Conservation (phyloP, 176 grass and related monocot species). For the Urochloa ruziziensis region DNA sequence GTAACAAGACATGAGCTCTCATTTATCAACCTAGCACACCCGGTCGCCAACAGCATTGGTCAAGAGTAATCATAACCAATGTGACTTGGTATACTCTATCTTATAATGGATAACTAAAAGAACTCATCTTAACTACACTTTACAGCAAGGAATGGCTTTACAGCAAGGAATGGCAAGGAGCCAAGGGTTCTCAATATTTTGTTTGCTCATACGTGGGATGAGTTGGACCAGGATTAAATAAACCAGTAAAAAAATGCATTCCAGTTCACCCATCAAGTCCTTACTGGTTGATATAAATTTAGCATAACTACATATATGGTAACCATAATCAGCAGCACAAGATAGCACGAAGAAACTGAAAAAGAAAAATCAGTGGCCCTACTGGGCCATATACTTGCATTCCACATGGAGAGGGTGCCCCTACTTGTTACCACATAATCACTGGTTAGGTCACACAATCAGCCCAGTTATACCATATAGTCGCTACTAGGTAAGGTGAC, state of each 20-base stretch:
- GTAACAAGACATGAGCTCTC: background rate
- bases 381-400: background rate
- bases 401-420: background rate
- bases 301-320: background rate
- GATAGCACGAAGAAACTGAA: background rate
- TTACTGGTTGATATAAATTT: too few species aligned
- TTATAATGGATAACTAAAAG: background rate
- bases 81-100: background rate
- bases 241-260: background rate
- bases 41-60: background rate
- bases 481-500: background rate
- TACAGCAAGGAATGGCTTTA: background rate
- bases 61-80: constrained; percentile 4
- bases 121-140: background rate
- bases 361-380: background rate
- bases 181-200: background rate
- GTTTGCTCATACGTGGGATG: background rate
- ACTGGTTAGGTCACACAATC: background rate
- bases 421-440: background rate
- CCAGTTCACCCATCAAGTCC: too few species aligned
- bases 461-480: background rate
- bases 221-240: background rate
- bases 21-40: background rate
- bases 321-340: background rate
- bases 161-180: background rate